These are phyloP conservation scores for Candida multigemmis DNA, from an alignment of 805 yeast genomes.

Conservation along the genomic window DNA sequence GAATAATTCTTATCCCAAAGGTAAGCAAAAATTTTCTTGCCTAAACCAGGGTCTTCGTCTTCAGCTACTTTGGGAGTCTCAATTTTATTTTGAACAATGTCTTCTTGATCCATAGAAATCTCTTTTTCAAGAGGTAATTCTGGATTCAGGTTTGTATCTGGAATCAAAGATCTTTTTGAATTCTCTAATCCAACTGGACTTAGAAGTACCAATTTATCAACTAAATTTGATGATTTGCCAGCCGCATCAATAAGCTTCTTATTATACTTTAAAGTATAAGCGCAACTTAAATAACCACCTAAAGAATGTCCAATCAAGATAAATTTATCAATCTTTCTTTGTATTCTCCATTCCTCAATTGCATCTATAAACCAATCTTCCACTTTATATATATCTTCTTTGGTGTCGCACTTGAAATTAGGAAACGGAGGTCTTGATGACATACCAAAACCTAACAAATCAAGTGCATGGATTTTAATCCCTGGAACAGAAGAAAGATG, in stretches of 20 bases:
- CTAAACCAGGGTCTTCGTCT: slow-evolving; percentile 8
- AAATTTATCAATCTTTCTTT: slow-evolving; percentile 24
- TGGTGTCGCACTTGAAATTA: slow-evolving; percentile 14
- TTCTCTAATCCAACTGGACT: slow-evolving; percentile 38
- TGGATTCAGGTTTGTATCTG: slow-evolving; percentile 3
- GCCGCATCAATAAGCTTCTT: slow-evolving; percentile 9
- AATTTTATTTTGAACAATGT: slow-evolving; percentile 8
- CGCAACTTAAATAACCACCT: slow-evolving; percentile 36
- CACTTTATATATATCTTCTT: slow-evolving; percentile 22
- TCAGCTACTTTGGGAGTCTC: slow-evolving; percentile 2
- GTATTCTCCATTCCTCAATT: slow-evolving; percentile 32
- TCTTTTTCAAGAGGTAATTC: slow-evolving; percentile 8
- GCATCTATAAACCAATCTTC: slow-evolving; percentile 38
- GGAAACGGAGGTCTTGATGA: slow-evolving; percentile 50
- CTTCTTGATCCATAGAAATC: slow-evolving; percentile 16
- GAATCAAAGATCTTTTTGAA: slow-evolving; percentile 19
- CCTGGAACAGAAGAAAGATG: slow-evolving; percentile 40
- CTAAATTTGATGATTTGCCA: slow-evolving; percentile 11
- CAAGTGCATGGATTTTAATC: slow-evolving; percentile 55
- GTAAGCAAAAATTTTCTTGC: slow-evolving; percentile 22
- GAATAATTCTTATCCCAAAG: slow-evolving; percentile 49
- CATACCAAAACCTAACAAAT: slow-evolving; percentile 64
- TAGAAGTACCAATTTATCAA: slow-evolving; percentile 28
- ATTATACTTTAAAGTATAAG: slow-evolving; percentile 34
- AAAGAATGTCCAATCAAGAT: slow-evolving; percentile 35